Conservation (phyloP, 768 basidiomycete genomes). For the Boletus pseudopeckii region DNA sequence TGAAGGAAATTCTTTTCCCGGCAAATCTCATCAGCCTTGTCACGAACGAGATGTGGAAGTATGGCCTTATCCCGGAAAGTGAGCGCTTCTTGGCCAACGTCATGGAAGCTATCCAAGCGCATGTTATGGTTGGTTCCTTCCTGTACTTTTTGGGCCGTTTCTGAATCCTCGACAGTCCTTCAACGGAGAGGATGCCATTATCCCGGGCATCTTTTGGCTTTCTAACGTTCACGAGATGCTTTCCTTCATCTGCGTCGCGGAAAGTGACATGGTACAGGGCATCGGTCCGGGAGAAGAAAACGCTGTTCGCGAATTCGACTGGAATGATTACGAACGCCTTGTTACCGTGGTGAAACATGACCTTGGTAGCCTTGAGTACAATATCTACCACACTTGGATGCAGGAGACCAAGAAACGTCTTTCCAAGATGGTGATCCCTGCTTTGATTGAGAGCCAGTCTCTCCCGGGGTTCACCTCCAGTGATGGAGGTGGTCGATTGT, state of each 20-base stretch:
- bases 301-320: constrained; percentile 88
- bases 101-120: constrained; percentile 95
- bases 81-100: constrained; percentile 98
- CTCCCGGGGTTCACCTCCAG: constrained; percentile 96
- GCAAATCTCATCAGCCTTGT: constrained; percentile 96
- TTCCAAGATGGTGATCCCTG: constrained; percentile 98
- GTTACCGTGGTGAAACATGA: constrained; percentile 99
- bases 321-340: constrained; percentile 94
- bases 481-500: constrained; percentile 88
- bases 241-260: constrained; percentile 98
- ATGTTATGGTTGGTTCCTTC: constrained; percentile 82
- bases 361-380: constrained; percentile 96
- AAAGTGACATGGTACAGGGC: constrained; percentile 96
- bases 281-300: constrained; percentile 96
- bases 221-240: constrained; percentile 99
- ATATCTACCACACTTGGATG: constrained; percentile 99
- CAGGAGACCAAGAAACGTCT: constrained; percentile 94
- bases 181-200: constrained; percentile 88
- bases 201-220: constrained; percentile 99
- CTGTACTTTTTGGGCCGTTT: not conserved
- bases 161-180: constrained; percentile 57
- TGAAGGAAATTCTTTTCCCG: constrained; percentile 98
- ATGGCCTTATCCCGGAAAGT: constrained; percentile 93
- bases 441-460: constrained; percentile 95
- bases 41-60: constrained; percentile 99